phyloP scores from a whole-genome alignment of 345 rosid species.

The Gossypium anomalum region DNA sequence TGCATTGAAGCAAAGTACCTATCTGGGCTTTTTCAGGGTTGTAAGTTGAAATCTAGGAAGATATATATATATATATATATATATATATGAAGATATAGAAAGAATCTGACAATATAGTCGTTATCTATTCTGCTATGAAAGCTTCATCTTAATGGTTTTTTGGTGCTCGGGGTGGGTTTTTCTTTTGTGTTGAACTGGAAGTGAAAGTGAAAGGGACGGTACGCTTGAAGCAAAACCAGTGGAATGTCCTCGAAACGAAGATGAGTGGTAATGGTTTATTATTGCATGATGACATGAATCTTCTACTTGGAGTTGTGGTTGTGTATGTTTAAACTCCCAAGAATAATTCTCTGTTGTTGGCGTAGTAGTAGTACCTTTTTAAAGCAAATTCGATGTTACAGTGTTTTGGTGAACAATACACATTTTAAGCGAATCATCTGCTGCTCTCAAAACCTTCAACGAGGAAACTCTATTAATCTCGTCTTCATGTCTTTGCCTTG shows the following conservation, averaged over 20 bases:
- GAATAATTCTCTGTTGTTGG: not conserved
- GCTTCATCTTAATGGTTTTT: not conserved
- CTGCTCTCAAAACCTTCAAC: not conserved
- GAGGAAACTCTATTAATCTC: not conserved
- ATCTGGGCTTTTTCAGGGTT: not conserved
- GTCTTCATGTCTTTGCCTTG: not conserved
- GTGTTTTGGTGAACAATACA: not conserved
- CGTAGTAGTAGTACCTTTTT: not conserved
- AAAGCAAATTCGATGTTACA: constrained; percentile 1
- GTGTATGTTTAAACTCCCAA: not conserved
- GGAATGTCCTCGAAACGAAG: not conserved
- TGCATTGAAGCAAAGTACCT: not conserved
- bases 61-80: not conserved
- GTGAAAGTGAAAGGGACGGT: not conserved
- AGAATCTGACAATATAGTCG: constrained; percentile 1
- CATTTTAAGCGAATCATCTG: constrained; percentile 3
- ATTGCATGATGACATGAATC: not conserved
- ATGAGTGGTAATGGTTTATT: not conserved
- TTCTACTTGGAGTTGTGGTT: constrained; percentile 1
- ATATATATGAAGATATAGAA: not conserved
- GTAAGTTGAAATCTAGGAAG: not conserved
- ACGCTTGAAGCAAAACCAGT: not conserved
- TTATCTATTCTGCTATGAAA: not conserved
- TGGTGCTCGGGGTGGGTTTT: too few species aligned
- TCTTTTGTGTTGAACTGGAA: not conserved